Percentiles rank a stretch among this genome's conserved stretches.
These are phyloP conservation scores for Acacia concinna DNA, from an alignment of 331 rosid species.

Conservation along the genomic window DNA sequence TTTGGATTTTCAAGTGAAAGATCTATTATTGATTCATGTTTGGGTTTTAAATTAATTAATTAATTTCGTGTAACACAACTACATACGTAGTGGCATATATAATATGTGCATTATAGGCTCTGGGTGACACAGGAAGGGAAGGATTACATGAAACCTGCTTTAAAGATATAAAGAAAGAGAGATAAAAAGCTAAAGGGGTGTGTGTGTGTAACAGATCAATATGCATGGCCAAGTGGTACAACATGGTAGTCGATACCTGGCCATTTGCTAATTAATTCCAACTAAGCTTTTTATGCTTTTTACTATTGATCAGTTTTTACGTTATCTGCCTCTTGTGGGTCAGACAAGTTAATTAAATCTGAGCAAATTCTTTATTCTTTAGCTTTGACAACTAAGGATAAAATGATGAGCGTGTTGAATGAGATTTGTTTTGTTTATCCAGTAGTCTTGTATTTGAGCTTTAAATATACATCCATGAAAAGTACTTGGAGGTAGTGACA, in stretches of 20 bases:
- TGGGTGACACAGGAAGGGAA: constrained; percentile 33
- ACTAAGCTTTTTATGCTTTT: constrained; percentile 6
- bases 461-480: no score
- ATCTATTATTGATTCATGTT: constrained; percentile 3
- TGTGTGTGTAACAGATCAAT: background rate
- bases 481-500: no score
- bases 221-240: constrained; percentile 28
- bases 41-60: background rate
- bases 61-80: background rate
- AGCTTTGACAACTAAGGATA: constrained; percentile 6
- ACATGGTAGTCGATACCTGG: constrained; percentile 3
- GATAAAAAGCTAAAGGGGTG: constrained; percentile 7
- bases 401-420: no score
- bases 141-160: constrained; percentile 52
- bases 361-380: background rate
- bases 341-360: background rate
- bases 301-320: background rate
- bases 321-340: background rate
- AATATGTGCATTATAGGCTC: constrained; percentile 22
- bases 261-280: constrained; percentile 30
- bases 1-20: background rate
- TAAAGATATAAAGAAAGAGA: constrained; percentile 24
- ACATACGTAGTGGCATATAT: constrained; percentile 25
- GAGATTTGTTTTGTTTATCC: no score
- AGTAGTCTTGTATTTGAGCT: no score